These are phyloP conservation scores for Leccinum subrobustum DNA, from an alignment of 1,284 basidiomycete species.

Conservation along the genomic window DNA sequence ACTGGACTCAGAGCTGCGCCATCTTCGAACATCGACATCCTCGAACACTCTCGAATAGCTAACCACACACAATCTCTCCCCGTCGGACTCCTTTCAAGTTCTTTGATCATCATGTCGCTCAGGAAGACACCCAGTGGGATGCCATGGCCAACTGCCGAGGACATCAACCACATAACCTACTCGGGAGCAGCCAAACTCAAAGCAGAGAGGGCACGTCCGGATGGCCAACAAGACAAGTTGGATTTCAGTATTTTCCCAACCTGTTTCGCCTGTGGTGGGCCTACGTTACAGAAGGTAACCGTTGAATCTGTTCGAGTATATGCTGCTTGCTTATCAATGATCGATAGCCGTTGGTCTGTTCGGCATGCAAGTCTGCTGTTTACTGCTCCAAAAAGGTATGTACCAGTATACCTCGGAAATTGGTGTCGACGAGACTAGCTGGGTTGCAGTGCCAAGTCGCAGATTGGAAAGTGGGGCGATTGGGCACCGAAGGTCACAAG, in stretches of 20 bases:
- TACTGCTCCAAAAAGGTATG: slow-evolving; percentile 33
- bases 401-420: not conserved
- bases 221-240: slow-evolving; percentile 30
- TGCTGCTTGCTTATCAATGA: not conserved
- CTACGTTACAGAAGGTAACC: slow-evolving; percentile 25
- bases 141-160: slow-evolving; percentile 24
- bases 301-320: not conserved
- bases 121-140: slow-evolving; percentile 6
- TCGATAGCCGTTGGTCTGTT: slow-evolving; percentile 29
- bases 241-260: slow-evolving; percentile 26
- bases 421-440: not conserved
- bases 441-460: slow-evolving; percentile 29
- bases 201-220: slow-evolving; percentile 26
- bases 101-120: slow-evolving; percentile 20
- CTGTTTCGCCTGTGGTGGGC: slow-evolving; percentile 25
- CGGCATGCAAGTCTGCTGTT: slow-evolving; percentile 29
- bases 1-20: not conserved
- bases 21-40: not conserved
- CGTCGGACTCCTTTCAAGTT: not conserved
- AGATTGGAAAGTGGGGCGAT: slow-evolving; percentile 31
- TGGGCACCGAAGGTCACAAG: slow-evolving; percentile 35
- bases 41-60: not conserved
- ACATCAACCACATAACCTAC: slow-evolving; percentile 32
- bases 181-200: slow-evolving; percentile 30
- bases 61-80: not conserved